Percentiles rank a stretch among this genome's conserved stretches.
These are phyloP conservation scores for Perkinsus marinus DNA, from an alignment of 169 alveolate genomes.

Conservation along the genomic window DNA sequence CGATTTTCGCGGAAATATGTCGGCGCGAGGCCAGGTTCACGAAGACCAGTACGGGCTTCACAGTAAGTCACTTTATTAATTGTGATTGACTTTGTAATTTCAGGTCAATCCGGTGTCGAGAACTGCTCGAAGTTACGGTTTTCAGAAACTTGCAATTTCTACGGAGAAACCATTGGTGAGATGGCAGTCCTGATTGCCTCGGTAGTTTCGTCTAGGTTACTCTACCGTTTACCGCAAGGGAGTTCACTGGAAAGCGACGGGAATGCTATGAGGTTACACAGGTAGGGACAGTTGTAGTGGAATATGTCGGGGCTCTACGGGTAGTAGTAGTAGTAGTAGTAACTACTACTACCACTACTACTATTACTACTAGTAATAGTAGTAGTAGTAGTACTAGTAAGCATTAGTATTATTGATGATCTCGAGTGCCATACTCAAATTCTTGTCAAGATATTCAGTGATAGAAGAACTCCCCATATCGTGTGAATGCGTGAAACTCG, in stretches of 20 bases:
- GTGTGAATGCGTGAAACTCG: too few relatives aligned
- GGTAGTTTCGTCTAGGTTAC: background rate
- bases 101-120: background rate
- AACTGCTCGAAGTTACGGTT: background rate
- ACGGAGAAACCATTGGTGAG: background rate
- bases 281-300: background rate
- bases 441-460: background rate
- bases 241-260: background rate
- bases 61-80: too few relatives aligned
- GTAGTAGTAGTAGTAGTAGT: too few relatives aligned
- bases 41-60: background rate
- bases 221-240: background rate
- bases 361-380: too few relatives aligned
- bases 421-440: too few relatives aligned
- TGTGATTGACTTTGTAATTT: too few relatives aligned
- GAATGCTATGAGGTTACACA: background rate
- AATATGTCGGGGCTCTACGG: too few relatives aligned
- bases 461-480: too few relatives aligned
- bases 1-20: background rate
- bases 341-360: too few relatives aligned
- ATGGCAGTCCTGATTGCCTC: background rate
- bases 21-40: background rate
- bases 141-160: background rate
- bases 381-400: too few relatives aligned
- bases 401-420: too few relatives aligned